Evolutionary conservation across 2,329 filamentous ascomycete species (phyloP).

Genomic region (Fusarium sp.): DNA sequence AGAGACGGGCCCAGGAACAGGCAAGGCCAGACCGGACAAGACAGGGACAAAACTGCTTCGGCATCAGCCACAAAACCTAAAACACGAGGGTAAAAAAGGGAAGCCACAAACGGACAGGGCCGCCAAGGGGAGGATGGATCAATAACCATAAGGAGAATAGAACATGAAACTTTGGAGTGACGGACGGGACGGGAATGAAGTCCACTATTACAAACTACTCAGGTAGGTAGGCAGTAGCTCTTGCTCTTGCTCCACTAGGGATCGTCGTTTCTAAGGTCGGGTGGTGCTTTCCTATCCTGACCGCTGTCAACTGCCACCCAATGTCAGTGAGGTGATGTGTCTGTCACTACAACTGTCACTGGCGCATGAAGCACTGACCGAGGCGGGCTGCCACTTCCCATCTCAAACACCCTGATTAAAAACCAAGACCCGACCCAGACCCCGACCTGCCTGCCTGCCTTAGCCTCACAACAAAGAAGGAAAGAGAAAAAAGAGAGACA

Average conservation of each 20-base stretch:
- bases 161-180: not conserved
- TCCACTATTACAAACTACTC: not conserved
- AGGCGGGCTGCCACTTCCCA: not conserved
- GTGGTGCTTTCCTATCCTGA: constrained; percentile 3
- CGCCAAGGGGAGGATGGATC: not conserved
- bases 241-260: constrained; percentile 8
- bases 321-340: not conserved
- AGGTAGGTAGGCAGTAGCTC: not conserved
- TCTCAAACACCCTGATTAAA: not conserved
- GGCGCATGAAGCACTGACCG: not conserved
- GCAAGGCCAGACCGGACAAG: not conserved
- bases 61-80: constrained; percentile 17
- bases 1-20: not conserved
- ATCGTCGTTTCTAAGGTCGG: constrained; percentile 10
- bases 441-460: not conserved
- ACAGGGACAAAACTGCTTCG: not conserved
- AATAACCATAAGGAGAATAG: not conserved
- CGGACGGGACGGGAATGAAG: constrained; percentile 2
- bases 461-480: constrained; percentile 9
- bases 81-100: not conserved
- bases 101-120: constrained; percentile 8
- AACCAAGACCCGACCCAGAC: not conserved
- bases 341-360: not conserved
- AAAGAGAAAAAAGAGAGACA: constrained; percentile 2
- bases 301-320: constrained; percentile 3